Base-by-base conservation (phyloP, 225 moss, liverwort and hornwort species). In the Antitrichia curtipendula region DNA sequence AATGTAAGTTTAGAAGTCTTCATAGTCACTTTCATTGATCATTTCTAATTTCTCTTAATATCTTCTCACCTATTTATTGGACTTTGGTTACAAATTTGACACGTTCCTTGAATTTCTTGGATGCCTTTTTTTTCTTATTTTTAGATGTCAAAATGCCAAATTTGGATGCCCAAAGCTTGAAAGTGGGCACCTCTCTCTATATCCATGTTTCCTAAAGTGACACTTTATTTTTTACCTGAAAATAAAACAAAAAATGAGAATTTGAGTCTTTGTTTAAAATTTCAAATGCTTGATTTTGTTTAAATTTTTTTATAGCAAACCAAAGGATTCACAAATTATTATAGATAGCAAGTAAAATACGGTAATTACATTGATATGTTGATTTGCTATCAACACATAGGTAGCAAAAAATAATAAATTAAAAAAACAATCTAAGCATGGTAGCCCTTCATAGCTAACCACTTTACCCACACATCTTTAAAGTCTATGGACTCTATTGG, bases 211-310 rank as follows among this genome's bases (percentile, higher is more conserved):
- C 25, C 17, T 28, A 19, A 32, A 74, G 19, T 1, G 4, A 49
- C 1, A 4, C 0, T 43, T 12, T 19, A 47, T 31, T 49, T 50
- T 28, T 3, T 13, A 21, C 0, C 0, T 75, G 3, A 19, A 34
- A 49, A 75, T 7, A 75, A 27, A 70, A 11, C 2, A 20, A 32
- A 49, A 22, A 50, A 50, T 34, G 34, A 13, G 3, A 21, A 8
- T 34, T 75, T 8, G 8, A 34, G 22, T 34, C 8, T 13, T 8
- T 8, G 8, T 8, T 22, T 3, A 8, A 1, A 8, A 75, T 21
- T 32, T 50, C 2, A 34, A 50, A 5, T 75, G 34, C 5, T 32
- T 34, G 7, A 13, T 75, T 8, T 50, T 5, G 22, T 75, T 52
- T 13, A 5, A 22, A 13, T 34, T 34, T 50, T 31, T 74, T 3